Percentiles rank a stretch among this genome's conserved stretches.
Conservation (phyloP, 306 rosid species). For the Quercus cerris region DNA sequence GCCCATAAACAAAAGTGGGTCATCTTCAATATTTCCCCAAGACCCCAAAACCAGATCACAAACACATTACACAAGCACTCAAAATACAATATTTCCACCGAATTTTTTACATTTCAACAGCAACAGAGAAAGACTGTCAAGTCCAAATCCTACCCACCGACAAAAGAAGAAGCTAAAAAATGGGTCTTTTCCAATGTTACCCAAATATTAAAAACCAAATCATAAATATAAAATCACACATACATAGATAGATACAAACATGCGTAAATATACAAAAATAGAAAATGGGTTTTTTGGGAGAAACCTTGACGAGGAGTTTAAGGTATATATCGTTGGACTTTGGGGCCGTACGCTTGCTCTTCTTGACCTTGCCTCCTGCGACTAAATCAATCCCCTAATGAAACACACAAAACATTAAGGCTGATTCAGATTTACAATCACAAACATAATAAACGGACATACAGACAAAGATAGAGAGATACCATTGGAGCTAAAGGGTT, state of each 20-base stretch:
- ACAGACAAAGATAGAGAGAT: not conserved
- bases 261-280: not conserved
- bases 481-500: constrained; percentile 1
- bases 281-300: not conserved
- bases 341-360: constrained; percentile 69
- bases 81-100: too few relatives aligned
- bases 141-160: too few relatives aligned
- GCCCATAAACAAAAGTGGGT: not conserved
- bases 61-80: not conserved
- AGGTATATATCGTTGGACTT: constrained; percentile 86
- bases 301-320: constrained; percentile 51
- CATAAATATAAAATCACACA: not conserved
- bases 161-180: too few relatives aligned
- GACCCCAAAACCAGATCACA: not conserved
- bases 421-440: not conserved
- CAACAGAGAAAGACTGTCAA: too few relatives aligned
- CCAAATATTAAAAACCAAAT: too few relatives aligned
- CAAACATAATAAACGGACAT: not conserved
- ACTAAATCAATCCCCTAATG: constrained; percentile 58
- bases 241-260: not conserved
- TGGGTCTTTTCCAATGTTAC: too few relatives aligned
- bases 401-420: not conserved
- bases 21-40: not conserved
- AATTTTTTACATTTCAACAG: too few relatives aligned
- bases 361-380: constrained; percentile 89